Percentiles rank a stretch among this genome's conserved stretches.
phyloP scores from a whole-genome alignment of 805 yeast species.

The Brettanomyces bruxellensis region DNA sequence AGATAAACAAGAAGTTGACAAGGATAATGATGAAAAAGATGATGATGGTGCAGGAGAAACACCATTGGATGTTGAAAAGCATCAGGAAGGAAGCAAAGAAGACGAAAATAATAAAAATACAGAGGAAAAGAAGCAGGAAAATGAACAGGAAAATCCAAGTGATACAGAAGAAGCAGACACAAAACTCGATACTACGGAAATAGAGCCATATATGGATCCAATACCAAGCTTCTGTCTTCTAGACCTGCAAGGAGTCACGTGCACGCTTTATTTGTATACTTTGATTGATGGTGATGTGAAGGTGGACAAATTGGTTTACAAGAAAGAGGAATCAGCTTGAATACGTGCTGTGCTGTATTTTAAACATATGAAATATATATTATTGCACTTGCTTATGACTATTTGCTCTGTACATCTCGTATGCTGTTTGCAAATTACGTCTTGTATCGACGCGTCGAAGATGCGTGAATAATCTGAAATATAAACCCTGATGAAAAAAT shows the following conservation, averaged over 20 bases:
- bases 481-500: too few relatives aligned
- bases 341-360: too few relatives aligned
- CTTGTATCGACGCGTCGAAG: too few relatives aligned
- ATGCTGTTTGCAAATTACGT: too few relatives aligned
- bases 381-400: too few relatives aligned
- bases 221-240: conserved; percentile 83
- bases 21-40: not conserved
- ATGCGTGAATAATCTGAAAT: too few relatives aligned
- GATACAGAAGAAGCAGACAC: conserved; percentile 10
- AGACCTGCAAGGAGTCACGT: conserved; percentile 72
- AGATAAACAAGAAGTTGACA: not conserved
- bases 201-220: conserved; percentile 22
- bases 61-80: conserved; percentile 5
- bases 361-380: too few relatives aligned
- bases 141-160: conserved; percentile 13
- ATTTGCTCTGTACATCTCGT: too few relatives aligned
- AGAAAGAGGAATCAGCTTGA: conserved; percentile 31
- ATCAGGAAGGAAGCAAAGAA: conserved; percentile 15
- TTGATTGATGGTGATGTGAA: conserved; percentile 73
- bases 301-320: conserved; percentile 76
- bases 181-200: conserved; percentile 6
- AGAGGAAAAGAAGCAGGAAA: conserved; percentile 6
- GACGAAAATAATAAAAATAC: conserved; percentile 9
- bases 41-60: not conserved
- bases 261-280: conserved; percentile 82